A percentile compares a stretch with the other conserved stretches of the same genome.
Evolutionary conservation across 129 eudicot species (phyloP).

Genomic region (Centrapalus pauciflorus): DNA sequence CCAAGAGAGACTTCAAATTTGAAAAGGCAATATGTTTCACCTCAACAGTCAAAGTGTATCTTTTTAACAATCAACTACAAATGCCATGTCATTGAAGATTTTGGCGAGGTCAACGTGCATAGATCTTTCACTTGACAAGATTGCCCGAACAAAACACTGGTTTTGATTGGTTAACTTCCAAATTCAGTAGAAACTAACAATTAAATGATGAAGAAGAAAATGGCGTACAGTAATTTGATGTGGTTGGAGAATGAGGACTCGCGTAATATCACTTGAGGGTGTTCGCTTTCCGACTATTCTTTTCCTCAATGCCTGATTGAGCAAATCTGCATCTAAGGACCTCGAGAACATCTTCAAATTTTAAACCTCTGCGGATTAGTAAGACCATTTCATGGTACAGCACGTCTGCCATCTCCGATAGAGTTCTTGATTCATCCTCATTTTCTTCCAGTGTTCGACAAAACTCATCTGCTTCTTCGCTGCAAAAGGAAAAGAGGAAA

Average conservation of each 20-base stretch:
- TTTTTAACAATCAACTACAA: not conserved
- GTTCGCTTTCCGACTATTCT: slow-evolving; percentile 42
- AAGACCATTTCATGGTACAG: slow-evolving; percentile 76
- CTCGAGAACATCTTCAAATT: slow-evolving; percentile 67
- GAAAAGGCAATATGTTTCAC: not conserved
- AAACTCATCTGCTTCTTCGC: slow-evolving; percentile 92
- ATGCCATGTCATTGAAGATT: not conserved
- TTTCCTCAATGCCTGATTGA: slow-evolving; percentile 74
- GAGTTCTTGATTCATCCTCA: slow-evolving; percentile 57
- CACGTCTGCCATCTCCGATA: slow-evolving; percentile 94
- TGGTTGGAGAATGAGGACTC: too few species aligned
- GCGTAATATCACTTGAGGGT: not conserved
- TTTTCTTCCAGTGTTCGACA: slow-evolving; percentile 82
- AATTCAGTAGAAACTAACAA: not conserved
- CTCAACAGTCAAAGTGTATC: not conserved
- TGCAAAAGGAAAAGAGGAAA: not conserved
- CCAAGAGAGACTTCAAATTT: not conserved
- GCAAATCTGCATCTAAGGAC: slow-evolving; percentile 65
- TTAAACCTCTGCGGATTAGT: slow-evolving; percentile 51
- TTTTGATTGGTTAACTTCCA: not conserved
- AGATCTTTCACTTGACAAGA: not conserved
- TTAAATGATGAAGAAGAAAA: not conserved
- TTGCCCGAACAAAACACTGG: not conserved
- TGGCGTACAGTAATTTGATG: not conserved
- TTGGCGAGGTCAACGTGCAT: too few species aligned